A percentile compares a stretch with the other conserved stretches of the same genome.
These are phyloP conservation scores for Aristolochia fimbriata DNA, from an alignment of 164 flowering plant species.

Conservation along the genomic window DNA sequence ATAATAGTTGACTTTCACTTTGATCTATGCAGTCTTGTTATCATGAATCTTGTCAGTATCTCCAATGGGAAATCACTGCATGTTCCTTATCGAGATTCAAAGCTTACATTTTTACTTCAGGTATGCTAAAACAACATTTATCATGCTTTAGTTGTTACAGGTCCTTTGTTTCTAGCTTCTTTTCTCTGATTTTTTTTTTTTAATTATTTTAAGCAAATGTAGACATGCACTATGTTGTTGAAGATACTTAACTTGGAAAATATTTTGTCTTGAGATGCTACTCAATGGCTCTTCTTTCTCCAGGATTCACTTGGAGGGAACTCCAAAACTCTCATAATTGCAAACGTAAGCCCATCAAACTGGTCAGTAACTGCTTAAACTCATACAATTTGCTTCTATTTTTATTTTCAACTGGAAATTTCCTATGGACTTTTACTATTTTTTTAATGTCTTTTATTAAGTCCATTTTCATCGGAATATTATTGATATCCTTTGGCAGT, in stretches of 20 bases:
- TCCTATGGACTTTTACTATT: background rate
- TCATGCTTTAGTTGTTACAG: no score
- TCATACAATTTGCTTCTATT: background rate
- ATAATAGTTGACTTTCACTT: no score
- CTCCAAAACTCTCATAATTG: constrained; percentile 88
- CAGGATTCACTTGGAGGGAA: constrained; percentile 99
- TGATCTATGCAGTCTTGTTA: constrained; percentile 60
- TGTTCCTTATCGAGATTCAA: constrained; percentile 98
- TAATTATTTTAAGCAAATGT: no score
- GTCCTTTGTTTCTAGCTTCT: no score
- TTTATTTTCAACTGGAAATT: background rate
- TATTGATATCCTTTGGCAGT: constrained; percentile 35
- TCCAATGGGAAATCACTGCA: constrained; percentile 91
- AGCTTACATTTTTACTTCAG: constrained; percentile 98
- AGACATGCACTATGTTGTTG: no score
- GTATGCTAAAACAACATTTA: constrained; percentile 20
- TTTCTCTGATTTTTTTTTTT: no score
- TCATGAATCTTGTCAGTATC: constrained; percentile 85
- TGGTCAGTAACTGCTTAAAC: constrained; percentile 35
- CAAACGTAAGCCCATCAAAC: constrained; percentile 87
- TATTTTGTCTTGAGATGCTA: no score
- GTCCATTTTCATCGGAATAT: constrained; percentile 3
- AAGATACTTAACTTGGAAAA: no score
- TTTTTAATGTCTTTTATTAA: background rate
- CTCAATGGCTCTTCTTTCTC: constrained; percentile 6